Percentiles rank a stretch among this genome's conserved stretches.
Evolutionary conservation across 257 asterid genomes (phyloP).

Genomic region (Nicotiana obtusifolia): DNA sequence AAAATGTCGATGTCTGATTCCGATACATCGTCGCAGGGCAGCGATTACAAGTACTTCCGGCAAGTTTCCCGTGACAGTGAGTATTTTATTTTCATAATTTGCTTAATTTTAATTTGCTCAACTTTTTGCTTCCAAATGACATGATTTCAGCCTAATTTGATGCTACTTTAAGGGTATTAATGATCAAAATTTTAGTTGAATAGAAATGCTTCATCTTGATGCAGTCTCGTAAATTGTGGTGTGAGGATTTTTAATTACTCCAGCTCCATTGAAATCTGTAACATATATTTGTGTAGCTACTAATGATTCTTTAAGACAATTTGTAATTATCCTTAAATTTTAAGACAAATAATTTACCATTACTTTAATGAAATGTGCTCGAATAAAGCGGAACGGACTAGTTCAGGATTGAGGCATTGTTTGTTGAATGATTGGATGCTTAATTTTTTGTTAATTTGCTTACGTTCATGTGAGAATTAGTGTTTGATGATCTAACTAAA

Average conservation of each 20-base stretch:
- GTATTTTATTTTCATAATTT: constrained; percentile 12
- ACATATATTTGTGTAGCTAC: too few species aligned
- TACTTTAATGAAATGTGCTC: not conserved
- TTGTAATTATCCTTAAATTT: too few species aligned
- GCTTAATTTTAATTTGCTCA: not conserved
- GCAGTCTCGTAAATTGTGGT: not conserved
- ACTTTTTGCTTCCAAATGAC: not conserved
- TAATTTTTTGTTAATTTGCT: not conserved
- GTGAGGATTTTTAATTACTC: not conserved
- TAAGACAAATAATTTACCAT: too few species aligned
- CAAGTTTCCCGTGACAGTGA: constrained; percentile 58
- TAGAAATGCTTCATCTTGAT: not conserved
- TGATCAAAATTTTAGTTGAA: not conserved
- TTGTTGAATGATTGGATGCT: not conserved
- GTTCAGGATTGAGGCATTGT: not conserved
- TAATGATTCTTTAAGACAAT: too few species aligned
- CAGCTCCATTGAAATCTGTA: not conserved
- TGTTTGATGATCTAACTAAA: not conserved
- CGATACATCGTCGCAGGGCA: constrained; percentile 55
- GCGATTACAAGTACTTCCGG: constrained; percentile 51
- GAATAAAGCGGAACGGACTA: not conserved
- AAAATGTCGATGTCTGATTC: constrained; percentile 61
- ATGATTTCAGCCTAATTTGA: not conserved
- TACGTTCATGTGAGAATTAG: not conserved
- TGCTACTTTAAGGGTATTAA: not conserved